phyloP scores from a whole-genome alignment of 139 green algal species.

The Chlorella ohadii region DNA sequence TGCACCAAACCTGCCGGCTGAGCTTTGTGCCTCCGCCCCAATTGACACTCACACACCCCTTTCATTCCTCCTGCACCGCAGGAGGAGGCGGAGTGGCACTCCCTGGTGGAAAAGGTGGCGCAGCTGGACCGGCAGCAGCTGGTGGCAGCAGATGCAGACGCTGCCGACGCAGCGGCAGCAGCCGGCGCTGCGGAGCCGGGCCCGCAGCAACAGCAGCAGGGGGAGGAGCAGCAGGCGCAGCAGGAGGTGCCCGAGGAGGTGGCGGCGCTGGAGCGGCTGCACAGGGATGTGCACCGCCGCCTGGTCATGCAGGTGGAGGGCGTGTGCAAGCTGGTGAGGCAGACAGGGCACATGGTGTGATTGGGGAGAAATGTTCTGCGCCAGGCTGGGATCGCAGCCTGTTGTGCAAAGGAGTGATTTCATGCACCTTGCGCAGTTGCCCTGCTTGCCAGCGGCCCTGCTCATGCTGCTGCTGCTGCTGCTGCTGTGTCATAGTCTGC shows the following conservation, averaged over 20 bases:
- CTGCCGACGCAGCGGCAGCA: not conserved
- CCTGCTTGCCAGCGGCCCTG: no score
- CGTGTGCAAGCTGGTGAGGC: slow-evolving; percentile 52
- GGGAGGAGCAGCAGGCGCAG: not conserved
- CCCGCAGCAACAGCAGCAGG: not conserved
- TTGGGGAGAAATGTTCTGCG: no score
- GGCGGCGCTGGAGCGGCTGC: slow-evolving; percentile 27
- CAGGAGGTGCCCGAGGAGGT: slow-evolving; percentile 21
- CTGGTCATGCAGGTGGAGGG: slow-evolving; percentile 63
- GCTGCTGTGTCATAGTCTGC: no score
- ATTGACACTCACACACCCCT: no score
- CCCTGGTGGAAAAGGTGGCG: slow-evolving; percentile 42
- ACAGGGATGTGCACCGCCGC: slow-evolving; percentile 41
- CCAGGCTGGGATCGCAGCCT: no score
- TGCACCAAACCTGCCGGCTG: no score
- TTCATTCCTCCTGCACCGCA: slow-evolving; percentile 14
- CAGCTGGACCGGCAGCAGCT: slow-evolving; percentile 26
- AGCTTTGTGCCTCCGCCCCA: no score
- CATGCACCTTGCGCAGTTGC: no score
- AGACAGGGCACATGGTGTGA: no score
- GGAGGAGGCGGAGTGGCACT: slow-evolving; percentile 56
- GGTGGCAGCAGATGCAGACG: not conserved
- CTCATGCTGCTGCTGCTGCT: no score
- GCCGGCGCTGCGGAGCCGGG: not conserved
- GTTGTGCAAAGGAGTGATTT: no score